Evolutionary conservation across 495 filamentous ascomycete genomes (phyloP), one percentile per base, ranked within the genome.

Genomic region (Aspergillus saccharolyticus): DNA sequence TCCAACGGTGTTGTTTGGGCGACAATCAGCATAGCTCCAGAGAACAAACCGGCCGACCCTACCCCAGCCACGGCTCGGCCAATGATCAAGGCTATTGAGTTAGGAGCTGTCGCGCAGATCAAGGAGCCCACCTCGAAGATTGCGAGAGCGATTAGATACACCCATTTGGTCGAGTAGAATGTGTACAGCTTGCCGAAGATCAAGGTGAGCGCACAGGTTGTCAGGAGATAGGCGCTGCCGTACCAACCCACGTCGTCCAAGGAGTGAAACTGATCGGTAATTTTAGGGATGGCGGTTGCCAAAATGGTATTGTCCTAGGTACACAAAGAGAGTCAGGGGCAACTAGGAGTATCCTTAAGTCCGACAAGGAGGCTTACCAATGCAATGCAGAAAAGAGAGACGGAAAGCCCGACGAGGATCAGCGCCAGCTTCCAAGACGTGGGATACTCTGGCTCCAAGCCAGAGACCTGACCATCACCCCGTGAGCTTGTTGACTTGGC

Each of bases 101-200:
- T 88, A 0, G 89, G 87, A 1, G 92, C 87, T 1, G 84, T 81
- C 22, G 83, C 92, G 68, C 91, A 96, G 58, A 96, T 73, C 42
- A 91, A 70, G n/a, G 84, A 89, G n/a, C 93, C 92, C 14, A 95
- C 47, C 63, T 96, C 91, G 70, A 97, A 96, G 61, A 96, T 70
- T 44, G 70, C 70, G 56, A 96, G 85, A 44, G 89, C 88, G 16
- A 64, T 57, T 9, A 96, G 71, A 66, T 86, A 96, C 14, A 85
- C 78, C 70, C 74, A 85, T 71, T 92, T 91, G 64, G 87, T 81
- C 44, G 81, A 80, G 69, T 86, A 90, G 76, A 89, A 90, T 4
- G 84, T 87, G 74, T 93, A 94, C 44, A 94, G 67, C 64, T 87
- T 87, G 60, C 90, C 90, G 61, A 88, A 89, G 28, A 89, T 70